These are phyloP conservation scores for Tuber indicum DNA, from an alignment of 495 filamentous ascomycete genomes.

Conservation along the genomic window DNA sequence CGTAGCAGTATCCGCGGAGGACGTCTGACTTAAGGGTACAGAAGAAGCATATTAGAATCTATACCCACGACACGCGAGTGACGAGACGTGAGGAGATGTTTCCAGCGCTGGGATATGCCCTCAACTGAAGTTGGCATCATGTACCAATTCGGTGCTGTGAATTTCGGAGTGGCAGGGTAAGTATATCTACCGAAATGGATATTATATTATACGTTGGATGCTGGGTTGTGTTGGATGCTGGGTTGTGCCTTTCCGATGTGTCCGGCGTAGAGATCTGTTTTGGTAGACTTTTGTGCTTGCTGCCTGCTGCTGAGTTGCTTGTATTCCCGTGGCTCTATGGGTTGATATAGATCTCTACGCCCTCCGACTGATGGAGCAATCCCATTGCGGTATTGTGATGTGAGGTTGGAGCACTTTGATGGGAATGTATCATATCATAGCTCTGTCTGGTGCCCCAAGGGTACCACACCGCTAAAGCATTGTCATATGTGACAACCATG, in stretches of 20 bases:
- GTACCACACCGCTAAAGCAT: too few species aligned
- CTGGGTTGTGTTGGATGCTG: too few species aligned
- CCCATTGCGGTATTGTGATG: too few species aligned
- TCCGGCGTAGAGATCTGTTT: neutral
- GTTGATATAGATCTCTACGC: too few species aligned
- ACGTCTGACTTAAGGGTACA: neutral
- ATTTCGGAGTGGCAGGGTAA: neutral
- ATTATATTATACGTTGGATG: neutral
- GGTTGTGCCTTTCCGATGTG: neutral
- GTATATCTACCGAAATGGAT: neutral
- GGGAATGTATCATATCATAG: too few species aligned
- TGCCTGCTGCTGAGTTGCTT: neutral
- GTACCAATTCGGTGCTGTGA: neutral
- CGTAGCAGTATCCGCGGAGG: neutral
- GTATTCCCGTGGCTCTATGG: neutral
- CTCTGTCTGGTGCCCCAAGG: too few species aligned
- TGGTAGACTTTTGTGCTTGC: neutral
- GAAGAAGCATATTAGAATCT: neutral
- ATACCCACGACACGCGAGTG: neutral
- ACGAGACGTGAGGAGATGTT: neutral
- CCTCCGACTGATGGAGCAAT: too few species aligned
- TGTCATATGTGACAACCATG: too few species aligned
- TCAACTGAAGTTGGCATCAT: neutral
- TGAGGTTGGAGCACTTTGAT: too few species aligned
- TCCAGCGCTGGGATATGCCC: neutral